A percentile compares a stretch with the other conserved stretches of the same genome.
Evolutionary conservation across 148 eudicot genomes (phyloP).

Genomic region (Chenopodium suecicum): DNA sequence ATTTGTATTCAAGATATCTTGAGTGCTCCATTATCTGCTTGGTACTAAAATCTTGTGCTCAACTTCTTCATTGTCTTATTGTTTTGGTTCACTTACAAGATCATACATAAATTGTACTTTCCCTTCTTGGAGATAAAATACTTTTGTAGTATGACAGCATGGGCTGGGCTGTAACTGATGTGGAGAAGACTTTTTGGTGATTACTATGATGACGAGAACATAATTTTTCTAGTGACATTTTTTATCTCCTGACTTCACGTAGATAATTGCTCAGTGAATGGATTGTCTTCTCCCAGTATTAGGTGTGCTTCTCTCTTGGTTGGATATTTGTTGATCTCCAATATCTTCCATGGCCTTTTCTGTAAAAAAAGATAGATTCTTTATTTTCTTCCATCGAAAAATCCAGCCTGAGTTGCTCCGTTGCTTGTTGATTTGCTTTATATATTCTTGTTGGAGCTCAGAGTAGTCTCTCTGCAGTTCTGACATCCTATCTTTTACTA

Average conservation of each 20-base stretch:
- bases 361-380: slow-evolving; percentile 36
- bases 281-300: slow-evolving; percentile 39
- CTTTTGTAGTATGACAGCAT: background rate
- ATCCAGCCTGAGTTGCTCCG: slow-evolving; percentile 47
- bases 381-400: slow-evolving; percentile 49
- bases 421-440: slow-evolving; percentile 39
- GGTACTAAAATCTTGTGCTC: background rate
- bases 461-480: slow-evolving; percentile 57
- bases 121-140: background rate
- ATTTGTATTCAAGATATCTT: background rate
- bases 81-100: background rate
- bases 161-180: background rate
- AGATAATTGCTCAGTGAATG: slow-evolving; percentile 30
- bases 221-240: background rate
- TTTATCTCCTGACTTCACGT: background rate
- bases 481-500: slow-evolving; percentile 43
- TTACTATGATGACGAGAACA: background rate
- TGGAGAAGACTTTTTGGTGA: background rate
- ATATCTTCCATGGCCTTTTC: slow-evolving; percentile 39
- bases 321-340: slow-evolving; percentile 27
- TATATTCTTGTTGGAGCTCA: slow-evolving; percentile 56
- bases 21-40: background rate
- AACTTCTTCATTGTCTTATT: background rate
- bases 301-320: slow-evolving; percentile 20
- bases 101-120: background rate